Evolutionary conservation across 805 yeast genomes (phyloP).

Genomic region (Dipodascus geniculatus): DNA sequence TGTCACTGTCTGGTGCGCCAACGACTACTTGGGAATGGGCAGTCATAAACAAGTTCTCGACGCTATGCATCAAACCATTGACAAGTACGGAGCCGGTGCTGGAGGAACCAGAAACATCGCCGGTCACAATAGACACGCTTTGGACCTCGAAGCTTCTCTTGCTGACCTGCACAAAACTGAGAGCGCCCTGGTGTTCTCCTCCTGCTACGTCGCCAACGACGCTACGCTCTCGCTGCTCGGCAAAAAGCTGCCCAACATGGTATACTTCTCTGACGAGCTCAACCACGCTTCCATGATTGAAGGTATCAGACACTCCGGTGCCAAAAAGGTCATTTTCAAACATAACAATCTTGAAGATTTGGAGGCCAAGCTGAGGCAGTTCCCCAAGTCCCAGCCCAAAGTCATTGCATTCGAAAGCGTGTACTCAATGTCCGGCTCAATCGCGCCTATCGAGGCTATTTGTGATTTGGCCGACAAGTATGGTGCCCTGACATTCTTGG

Average conservation of each 20-base stretch:
- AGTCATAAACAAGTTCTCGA: slow-evolving; percentile 59
- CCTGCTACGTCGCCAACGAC: slow-evolving; percentile 95
- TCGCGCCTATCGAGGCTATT: slow-evolving; percentile 83
- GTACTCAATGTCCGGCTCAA: slow-evolving; percentile 97
- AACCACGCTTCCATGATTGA: slow-evolving; percentile 98
- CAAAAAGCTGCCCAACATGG: slow-evolving; percentile 78
- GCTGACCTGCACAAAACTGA: slow-evolving; percentile 91
- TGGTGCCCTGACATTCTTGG: slow-evolving; percentile 93
- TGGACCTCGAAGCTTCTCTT: slow-evolving; percentile 69
- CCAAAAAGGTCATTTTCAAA: slow-evolving; percentile 78
- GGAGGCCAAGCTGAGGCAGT: slow-evolving; percentile 63
- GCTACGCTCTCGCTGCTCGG: slow-evolving; percentile 88
- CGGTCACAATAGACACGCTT: slow-evolving; percentile 90
- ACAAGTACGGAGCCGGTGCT: slow-evolving; percentile 94
- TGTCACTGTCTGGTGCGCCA: slow-evolving; percentile 98
- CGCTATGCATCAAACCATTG: slow-evolving; percentile 69
- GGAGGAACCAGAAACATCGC: slow-evolving; percentile 99
- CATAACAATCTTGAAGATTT: slow-evolving; percentile 82
- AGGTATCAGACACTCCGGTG: slow-evolving; percentile 85
- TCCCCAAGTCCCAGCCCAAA: slow-evolving; percentile 84
- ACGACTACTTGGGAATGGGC: slow-evolving; percentile 95
- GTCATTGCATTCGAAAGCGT: slow-evolving; percentile 95
- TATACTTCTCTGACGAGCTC: slow-evolving; percentile 82
- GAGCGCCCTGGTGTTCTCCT: slow-evolving; percentile 87
- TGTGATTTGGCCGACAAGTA: slow-evolving; percentile 96